A percentile compares a stretch with the other conserved stretches of the same genome.
Conservation (phyloP, 2,329 filamentous ascomycete genomes). For the Volutella citrinella region DNA sequence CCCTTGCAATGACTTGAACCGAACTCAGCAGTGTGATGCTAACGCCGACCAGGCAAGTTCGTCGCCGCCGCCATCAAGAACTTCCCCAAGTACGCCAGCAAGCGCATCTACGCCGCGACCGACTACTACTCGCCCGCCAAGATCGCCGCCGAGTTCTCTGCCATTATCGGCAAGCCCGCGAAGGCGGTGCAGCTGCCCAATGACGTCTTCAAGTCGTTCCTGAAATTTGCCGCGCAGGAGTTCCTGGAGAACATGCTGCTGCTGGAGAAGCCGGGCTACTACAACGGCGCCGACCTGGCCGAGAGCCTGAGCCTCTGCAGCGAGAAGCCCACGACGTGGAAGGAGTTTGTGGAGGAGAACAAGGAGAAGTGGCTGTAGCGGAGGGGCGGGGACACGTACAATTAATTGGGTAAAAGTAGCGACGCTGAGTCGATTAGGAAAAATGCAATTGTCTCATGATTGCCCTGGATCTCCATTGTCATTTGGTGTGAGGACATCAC, state of each 20-base stretch:
- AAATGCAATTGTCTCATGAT: too few relatives aligned
- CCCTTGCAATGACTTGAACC: constrained; percentile 8
- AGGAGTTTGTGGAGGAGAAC: constrained; percentile 32
- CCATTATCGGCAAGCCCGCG: constrained; percentile 33
- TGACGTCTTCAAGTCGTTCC: constrained; percentile 34
- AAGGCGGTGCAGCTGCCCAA: constrained; percentile 27
- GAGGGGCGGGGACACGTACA: too few relatives aligned
- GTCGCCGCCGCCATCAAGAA: constrained; percentile 33
- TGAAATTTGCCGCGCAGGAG: constrained; percentile 31
- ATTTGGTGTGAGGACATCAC: too few relatives aligned
- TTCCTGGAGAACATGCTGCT: constrained; percentile 42
- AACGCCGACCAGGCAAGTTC: constrained; percentile 31
- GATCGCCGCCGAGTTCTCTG: constrained; percentile 31
- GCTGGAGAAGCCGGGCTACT: constrained; percentile 42
- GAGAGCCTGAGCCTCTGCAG: constrained; percentile 31
- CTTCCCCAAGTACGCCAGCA: constrained; percentile 23
- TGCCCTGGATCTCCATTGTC: too few relatives aligned
- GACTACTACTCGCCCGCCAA: constrained; percentile 33
- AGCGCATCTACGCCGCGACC: constrained; percentile 33
- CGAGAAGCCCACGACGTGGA: constrained; percentile 37
- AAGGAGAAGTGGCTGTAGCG: constrained; percentile 29
- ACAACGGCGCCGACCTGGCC: constrained; percentile 30
- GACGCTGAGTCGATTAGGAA: too few relatives aligned
- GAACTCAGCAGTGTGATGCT: accelerated
- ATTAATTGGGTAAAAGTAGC: too few relatives aligned